These are phyloP conservation scores for Bipolaris sorokiniana DNA, from an alignment of 2,329 filamentous ascomycete genomes.

Conservation along the genomic window DNA sequence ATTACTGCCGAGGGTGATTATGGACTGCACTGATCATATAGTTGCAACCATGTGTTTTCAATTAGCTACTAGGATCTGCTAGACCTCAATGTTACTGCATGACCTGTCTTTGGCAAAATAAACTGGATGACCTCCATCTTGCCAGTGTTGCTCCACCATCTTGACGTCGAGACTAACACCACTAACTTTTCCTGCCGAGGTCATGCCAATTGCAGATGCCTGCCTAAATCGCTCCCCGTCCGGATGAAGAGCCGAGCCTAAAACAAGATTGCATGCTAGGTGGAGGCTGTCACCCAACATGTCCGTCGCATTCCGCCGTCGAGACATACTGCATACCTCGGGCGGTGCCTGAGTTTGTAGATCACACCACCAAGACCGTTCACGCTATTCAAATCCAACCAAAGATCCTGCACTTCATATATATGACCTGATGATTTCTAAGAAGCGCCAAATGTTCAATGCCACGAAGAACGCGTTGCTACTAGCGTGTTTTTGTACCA, in stretches of 20 bases:
- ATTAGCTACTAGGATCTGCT: background rate
- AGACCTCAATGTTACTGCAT: background rate
- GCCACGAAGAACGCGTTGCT: slow-evolving; percentile 9
- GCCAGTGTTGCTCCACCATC: background rate
- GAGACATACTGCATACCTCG: background rate
- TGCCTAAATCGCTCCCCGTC: slow-evolving; percentile 7
- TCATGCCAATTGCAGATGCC: background rate
- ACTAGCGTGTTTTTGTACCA: slow-evolving; percentile 12
- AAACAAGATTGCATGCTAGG: slow-evolving; percentile 3
- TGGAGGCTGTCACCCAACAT: slow-evolving; percentile 8
- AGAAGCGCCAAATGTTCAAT: background rate
- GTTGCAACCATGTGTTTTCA: background rate
- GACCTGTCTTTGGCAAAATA: background rate
- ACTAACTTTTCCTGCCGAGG: background rate
- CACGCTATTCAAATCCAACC: background rate
- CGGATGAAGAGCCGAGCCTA: slow-evolving; percentile 6
- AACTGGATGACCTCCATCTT: background rate
- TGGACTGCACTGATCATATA: slow-evolving; percentile 27
- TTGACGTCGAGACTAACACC: background rate
- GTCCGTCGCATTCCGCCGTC: slow-evolving; percentile 13
- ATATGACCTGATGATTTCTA: background rate
- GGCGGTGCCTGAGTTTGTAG: background rate
- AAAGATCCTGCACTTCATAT: background rate
- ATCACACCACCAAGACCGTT: background rate
- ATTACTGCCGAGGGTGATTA: slow-evolving; percentile 47